Percentiles rank a stretch among this genome's conserved stretches.
These are phyloP conservation scores for Dictyostelium firmibasis DNA, from an alignment of 78 protist species.

Conservation along the genomic window DNA sequence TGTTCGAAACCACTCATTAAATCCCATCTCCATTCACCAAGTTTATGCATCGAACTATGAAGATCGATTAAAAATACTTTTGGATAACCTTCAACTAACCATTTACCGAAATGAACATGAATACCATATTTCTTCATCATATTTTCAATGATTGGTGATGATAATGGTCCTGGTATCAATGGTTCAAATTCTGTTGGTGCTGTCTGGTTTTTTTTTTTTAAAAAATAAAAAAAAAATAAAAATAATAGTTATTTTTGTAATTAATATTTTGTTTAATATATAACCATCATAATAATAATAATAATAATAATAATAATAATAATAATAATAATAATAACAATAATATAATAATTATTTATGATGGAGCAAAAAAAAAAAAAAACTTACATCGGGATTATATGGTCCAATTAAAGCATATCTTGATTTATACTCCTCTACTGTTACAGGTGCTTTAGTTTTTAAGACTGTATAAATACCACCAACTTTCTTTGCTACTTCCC, in stretches of 20 bases:
- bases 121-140: constrained; percentile 82
- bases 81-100: constrained; percentile 87
- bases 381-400: constrained; percentile 53
- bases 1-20: constrained; percentile 75
- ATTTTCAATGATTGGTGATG: constrained; percentile 60
- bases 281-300: too few species aligned
- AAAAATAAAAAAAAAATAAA: not conserved
- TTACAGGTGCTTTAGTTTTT: constrained; percentile 87
- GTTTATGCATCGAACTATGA: constrained; percentile 46
- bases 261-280: too few species aligned
- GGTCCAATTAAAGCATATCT: constrained; percentile 88
- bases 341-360: too few species aligned
- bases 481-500: constrained; percentile 79
- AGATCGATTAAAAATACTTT: constrained; percentile 73
- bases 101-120: constrained; percentile 87
- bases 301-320: too few species aligned
- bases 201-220: not conserved
- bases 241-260: too few species aligned
- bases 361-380: not conserved
- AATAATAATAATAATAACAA: too few species aligned
- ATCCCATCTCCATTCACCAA: constrained; percentile 82
- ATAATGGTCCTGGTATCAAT: constrained; percentile 52
- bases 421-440: constrained; percentile 50
- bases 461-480: constrained; percentile 96
- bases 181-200: constrained; percentile 90